phyloP scores from a whole-genome alignment of 2,329 filamentous ascomycete genomes.

The Xylaria hypoxylon region DNA sequence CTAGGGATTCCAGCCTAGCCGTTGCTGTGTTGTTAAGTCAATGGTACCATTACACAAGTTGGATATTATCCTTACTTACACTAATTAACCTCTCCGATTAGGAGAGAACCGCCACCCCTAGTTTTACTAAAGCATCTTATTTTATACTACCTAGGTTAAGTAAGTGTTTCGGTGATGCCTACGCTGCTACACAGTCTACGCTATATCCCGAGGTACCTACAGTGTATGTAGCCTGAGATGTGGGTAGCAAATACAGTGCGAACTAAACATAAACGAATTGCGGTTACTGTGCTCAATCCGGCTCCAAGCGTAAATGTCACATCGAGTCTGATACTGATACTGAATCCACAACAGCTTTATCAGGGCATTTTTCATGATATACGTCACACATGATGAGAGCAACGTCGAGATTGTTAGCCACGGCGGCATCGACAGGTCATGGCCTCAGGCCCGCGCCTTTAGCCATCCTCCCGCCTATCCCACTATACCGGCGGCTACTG shows the following conservation, averaged over 20 bases:
- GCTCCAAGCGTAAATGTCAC: constrained; percentile 10
- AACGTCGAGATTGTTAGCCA: constrained; percentile 45
- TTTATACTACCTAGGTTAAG: no score
- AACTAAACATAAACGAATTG: neutral
- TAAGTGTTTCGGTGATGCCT: no score
- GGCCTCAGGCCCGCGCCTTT: constrained; percentile 54
- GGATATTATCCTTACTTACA: no score
- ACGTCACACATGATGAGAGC: constrained; percentile 42
- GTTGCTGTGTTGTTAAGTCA: no score
- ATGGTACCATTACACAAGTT: no score
- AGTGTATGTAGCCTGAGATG: no score
- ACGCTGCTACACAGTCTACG: no score
- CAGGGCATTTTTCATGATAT: constrained; percentile 6
- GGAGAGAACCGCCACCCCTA: no score
- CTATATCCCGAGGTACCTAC: no score
- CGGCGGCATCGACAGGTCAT: constrained; percentile 44
- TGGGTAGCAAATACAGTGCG: constrained; percentile 12
- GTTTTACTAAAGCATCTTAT: no score
- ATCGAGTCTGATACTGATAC: neutral
- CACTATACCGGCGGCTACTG: constrained; percentile 87
- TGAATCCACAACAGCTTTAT: constrained; percentile 17
- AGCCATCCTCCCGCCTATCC: constrained; percentile 87
- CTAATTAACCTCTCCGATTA: no score
- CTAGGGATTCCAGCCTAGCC: no score
- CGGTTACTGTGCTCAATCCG: constrained; percentile 10